phyloP scores from a whole-genome alignment of 2,329 filamentous ascomycete genomes.

The Phialophora chinensis region DNA sequence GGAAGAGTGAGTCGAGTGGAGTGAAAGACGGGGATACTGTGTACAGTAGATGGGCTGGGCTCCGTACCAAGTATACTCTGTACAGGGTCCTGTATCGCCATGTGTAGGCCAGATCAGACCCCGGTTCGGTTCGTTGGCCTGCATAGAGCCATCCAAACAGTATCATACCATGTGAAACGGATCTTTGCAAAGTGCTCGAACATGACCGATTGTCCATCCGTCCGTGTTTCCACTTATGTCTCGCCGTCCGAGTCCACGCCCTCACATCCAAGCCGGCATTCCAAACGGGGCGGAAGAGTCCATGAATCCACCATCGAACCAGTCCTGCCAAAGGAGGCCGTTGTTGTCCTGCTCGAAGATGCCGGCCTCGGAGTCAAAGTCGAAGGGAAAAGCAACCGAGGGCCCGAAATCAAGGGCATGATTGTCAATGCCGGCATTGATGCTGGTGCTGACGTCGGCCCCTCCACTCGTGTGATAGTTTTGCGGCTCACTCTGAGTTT shows the following conservation, averaged over 20 bases:
- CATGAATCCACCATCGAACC: conserved; percentile 18
- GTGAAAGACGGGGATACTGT: no score
- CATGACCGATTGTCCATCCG: no score
- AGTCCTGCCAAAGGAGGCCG: conserved; percentile 11
- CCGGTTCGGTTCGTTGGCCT: neutral
- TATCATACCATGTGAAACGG: neutral
- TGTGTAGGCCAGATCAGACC: no score
- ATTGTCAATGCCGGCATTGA: neutral
- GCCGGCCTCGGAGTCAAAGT: neutral
- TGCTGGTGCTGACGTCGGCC: neutral
- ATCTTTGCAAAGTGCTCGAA: neutral
- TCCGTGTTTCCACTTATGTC: neutral
- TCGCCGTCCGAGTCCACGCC: neutral
- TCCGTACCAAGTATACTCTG: no score
- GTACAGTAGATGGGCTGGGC: no score
- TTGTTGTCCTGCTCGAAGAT: conserved; percentile 9
- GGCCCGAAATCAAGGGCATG: neutral
- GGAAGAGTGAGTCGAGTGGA: neutral
- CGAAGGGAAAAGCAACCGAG: neutral
- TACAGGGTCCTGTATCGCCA: no score
- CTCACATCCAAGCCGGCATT: conserved; percentile 20
- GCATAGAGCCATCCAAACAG: neutral
- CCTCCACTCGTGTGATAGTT: neutral
- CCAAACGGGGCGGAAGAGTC: conserved; percentile 19
- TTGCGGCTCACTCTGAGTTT: neutral